Evolutionary conservation across 345 rosid genomes (phyloP).

Genomic region (Moringa oleifera): DNA sequence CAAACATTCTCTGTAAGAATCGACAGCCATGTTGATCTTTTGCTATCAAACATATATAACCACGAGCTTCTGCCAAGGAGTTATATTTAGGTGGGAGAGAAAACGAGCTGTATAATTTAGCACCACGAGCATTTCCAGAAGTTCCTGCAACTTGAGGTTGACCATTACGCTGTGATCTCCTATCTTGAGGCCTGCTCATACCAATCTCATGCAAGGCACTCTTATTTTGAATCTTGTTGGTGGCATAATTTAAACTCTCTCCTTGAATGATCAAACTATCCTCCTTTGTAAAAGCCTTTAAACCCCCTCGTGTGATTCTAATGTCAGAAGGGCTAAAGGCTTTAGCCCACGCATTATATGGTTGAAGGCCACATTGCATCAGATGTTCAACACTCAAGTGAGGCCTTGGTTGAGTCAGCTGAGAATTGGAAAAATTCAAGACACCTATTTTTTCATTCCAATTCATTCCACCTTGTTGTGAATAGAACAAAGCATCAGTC

Average conservation of each 20-base stretch:
- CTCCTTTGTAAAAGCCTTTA: slow-evolving; percentile 20
- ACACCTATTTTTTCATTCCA: slow-evolving; percentile 12
- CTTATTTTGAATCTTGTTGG: slow-evolving; percentile 12
- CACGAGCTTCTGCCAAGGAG: slow-evolving; percentile 28
- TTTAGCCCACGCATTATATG: slow-evolving; percentile 14
- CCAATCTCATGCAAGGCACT: slow-evolving; percentile 2
- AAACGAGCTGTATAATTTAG: slow-evolving; percentile 1
- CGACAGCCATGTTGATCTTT: slow-evolving; percentile 49
- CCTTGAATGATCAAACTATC: slow-evolving; percentile 29
- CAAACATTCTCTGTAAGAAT: slow-evolving; percentile 33
- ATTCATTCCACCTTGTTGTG: slow-evolving; percentile 9
- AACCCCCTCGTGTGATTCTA: not conserved
- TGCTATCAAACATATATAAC: slow-evolving; percentile 34
- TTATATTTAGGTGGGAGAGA: slow-evolving; percentile 22
- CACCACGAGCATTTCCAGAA: slow-evolving; percentile 14
- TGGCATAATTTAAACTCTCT: slow-evolving; percentile 10
- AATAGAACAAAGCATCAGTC: slow-evolving; percentile 13
- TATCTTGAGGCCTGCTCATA: slow-evolving; percentile 12
- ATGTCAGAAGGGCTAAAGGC: slow-evolving; percentile 19
- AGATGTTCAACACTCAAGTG: slow-evolving; percentile 5
- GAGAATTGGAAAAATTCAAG: slow-evolving; percentile 3
- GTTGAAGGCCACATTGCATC: slow-evolving; percentile 9
- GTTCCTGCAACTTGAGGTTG: slow-evolving; percentile 11
- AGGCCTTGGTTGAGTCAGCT: slow-evolving; percentile 10
- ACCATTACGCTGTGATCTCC: slow-evolving; percentile 12